phyloP scores from a whole-genome alignment of 2,329 filamentous ascomycete genomes.

The Xylariaceae sp. region DNA sequence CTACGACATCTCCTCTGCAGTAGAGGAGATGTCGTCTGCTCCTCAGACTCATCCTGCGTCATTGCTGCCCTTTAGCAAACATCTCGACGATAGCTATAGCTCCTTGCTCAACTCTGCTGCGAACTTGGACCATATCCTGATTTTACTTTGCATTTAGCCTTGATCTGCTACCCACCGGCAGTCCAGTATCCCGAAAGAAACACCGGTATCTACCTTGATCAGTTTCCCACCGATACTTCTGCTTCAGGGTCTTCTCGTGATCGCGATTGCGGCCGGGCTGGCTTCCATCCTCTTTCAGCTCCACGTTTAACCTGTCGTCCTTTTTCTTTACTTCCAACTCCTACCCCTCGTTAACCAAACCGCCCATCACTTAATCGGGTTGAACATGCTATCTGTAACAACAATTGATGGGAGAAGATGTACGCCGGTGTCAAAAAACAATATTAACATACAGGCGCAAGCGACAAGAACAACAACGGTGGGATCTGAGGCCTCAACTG shows the following conservation, averaged over 20 bases:
- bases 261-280: conserved; percentile 35
- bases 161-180: conserved; percentile 13
- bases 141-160: conserved; percentile 18
- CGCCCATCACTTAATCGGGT: conserved; percentile 34
- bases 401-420: conserved; percentile 46
- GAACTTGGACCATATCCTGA: too few species aligned
- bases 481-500: conserved; percentile 7
- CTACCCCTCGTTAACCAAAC: too few species aligned
- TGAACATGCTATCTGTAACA: conserved; percentile 46
- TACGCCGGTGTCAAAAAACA: conserved; percentile 44
- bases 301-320: too few species aligned
- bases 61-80: too few species aligned
- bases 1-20: too few species aligned
- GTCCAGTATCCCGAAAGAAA: conserved; percentile 13
- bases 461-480: conserved; percentile 9
- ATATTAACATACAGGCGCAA: conserved; percentile 16
- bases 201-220: conserved; percentile 12
- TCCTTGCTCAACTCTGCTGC: too few species aligned
- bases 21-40: too few species aligned
- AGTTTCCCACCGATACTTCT: conserved; percentile 19
- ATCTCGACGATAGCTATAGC: too few species aligned
- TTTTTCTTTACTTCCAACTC: conserved; percentile 26
- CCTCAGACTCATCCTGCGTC: too few species aligned
- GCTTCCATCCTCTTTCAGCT: conserved; percentile 31
- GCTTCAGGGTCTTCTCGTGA: conserved; percentile 37